A percentile compares a stretch with the other conserved stretches of the same genome.
phyloP scores from a whole-genome alignment of 2,329 filamentous ascomycete species.

The Alternaria arborescens region DNA sequence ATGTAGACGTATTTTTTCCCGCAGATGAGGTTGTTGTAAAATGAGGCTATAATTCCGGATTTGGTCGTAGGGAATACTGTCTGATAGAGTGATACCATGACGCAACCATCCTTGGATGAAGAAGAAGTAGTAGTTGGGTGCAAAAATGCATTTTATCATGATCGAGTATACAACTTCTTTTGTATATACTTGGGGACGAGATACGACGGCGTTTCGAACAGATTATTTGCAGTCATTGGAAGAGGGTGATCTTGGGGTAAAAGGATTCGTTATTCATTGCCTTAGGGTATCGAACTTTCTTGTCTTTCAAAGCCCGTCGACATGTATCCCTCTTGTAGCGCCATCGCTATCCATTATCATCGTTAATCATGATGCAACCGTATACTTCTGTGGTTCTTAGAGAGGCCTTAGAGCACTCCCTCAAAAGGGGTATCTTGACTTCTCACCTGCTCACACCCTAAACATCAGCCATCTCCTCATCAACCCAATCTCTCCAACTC shows the following conservation, averaged over 20 bases:
- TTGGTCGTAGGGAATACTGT: background rate
- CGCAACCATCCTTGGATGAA: background rate
- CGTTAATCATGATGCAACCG: slow-evolving; percentile 1
- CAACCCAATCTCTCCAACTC: slow-evolving; percentile 80
- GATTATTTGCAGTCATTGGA: background rate
- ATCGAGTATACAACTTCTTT: background rate
- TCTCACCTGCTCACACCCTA: background rate
- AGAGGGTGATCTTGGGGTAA: background rate
- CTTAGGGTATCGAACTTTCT: background rate
- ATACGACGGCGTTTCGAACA: slow-evolving; percentile 1
- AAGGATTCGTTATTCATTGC: background rate
- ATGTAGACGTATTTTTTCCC: slow-evolving; percentile 12
- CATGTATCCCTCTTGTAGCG: background rate
- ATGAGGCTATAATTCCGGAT: background rate
- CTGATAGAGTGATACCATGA: slow-evolving; percentile 2
- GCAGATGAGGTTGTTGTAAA: background rate
- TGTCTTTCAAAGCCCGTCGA: background rate
- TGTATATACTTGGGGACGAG: slow-evolving; percentile 2
- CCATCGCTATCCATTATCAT: background rate
- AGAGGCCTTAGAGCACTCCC: too few relatives aligned
- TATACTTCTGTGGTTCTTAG: background rate
- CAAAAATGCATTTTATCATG: background rate
- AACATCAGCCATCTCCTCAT: slow-evolving; percentile 42
- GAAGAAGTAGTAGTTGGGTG: background rate
- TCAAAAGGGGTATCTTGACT: too few relatives aligned